Evolutionary conservation across 2,329 filamentous ascomycete genomes (phyloP).

Genomic region (Sporothrix humicola): DNA sequence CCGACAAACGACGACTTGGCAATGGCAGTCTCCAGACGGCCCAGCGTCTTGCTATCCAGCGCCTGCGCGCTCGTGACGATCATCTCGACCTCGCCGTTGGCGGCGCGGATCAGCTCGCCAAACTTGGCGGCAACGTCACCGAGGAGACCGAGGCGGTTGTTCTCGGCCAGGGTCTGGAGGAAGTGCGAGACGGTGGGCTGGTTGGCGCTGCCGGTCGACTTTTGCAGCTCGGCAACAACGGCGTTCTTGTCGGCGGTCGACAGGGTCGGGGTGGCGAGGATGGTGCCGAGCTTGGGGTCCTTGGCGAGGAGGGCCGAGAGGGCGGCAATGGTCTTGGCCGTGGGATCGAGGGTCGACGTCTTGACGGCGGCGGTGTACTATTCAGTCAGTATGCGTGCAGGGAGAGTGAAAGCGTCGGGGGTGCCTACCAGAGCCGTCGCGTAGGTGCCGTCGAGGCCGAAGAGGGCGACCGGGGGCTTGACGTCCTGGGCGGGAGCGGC

Average conservation of each 20-base stretch:
- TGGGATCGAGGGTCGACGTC: conserved; percentile 81
- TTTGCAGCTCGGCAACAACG: conserved; percentile 86
- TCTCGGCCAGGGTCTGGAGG: conserved; percentile 85
- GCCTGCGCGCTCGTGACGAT: conserved; percentile 85
- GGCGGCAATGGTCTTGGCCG: conserved; percentile 76
- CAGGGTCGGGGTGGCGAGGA: conserved; percentile 84
- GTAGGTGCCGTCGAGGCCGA: conserved; percentile 97
- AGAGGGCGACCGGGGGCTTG: conserved; percentile 89
- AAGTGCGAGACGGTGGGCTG: conserved; percentile 94
- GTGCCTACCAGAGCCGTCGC: conserved; percentile 91
- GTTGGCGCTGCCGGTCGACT: conserved; percentile 70
- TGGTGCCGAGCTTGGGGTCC: conserved; percentile 77
- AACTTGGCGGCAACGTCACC: conserved; percentile 88
- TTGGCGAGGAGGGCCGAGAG: conserved; percentile 76
- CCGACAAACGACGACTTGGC: conserved; percentile 87
- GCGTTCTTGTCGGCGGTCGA: conserved; percentile 77
- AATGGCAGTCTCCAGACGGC: conserved; percentile 84
- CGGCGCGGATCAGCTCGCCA: conserved; percentile 80
- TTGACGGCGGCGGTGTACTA: conserved; percentile 97
- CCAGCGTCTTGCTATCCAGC: conserved; percentile 85
- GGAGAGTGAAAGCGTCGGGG: not conserved
- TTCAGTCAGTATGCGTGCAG: conserved; percentile 33
- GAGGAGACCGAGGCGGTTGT: conserved; percentile 90
- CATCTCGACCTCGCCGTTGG: conserved; percentile 92
- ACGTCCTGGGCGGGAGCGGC: conserved; percentile 63